phyloP scores from a whole-genome alignment of 2,329 filamentous ascomycete genomes.

The Neophaeococcomyces aloes region DNA sequence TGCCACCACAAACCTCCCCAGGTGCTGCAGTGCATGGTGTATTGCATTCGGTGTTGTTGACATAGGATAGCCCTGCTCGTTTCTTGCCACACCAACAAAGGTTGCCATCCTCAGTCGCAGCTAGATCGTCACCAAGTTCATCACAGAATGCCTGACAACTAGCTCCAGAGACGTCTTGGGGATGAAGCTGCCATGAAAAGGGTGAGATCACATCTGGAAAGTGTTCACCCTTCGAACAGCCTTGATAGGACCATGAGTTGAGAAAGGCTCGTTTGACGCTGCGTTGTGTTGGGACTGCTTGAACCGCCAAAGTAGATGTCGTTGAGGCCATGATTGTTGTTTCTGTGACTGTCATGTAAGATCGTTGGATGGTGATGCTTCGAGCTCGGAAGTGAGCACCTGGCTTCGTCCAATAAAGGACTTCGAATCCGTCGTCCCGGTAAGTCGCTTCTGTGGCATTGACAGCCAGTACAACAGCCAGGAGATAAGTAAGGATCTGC shows the following conservation, averaged over 20 bases:
- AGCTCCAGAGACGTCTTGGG: slow-evolving; percentile 1
- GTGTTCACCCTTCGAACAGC: background rate
- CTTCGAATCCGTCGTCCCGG: background rate
- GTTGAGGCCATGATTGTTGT: background rate
- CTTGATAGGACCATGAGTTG: slow-evolving; percentile 1
- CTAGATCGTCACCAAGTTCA: background rate
- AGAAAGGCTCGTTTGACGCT: slow-evolving; percentile 3
- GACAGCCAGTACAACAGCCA: background rate
- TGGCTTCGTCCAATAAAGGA: slow-evolving; percentile 4
- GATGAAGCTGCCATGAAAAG: slow-evolving; percentile 2
- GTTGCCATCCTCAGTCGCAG: slow-evolving; percentile 3
- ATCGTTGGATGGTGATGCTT: background rate
- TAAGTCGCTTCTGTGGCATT: background rate
- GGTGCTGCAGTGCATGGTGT: background rate
- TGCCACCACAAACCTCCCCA: slow-evolving; percentile 2
- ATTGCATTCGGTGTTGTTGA: slow-evolving; percentile 3
- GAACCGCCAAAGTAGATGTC: background rate
- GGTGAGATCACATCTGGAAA: slow-evolving; percentile 5
- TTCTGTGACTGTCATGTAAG: background rate
- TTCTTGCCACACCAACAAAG: slow-evolving; percentile 6
- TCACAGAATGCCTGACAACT: slow-evolving; percentile 6
- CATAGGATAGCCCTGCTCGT: background rate
- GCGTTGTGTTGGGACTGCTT: background rate
- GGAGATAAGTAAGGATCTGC: background rate
- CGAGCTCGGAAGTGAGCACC: slow-evolving; percentile 1